phyloP scores from a whole-genome alignment of 1,284 basidiomycete species.

The Cutaneotrichosporon dermatis region DNA sequence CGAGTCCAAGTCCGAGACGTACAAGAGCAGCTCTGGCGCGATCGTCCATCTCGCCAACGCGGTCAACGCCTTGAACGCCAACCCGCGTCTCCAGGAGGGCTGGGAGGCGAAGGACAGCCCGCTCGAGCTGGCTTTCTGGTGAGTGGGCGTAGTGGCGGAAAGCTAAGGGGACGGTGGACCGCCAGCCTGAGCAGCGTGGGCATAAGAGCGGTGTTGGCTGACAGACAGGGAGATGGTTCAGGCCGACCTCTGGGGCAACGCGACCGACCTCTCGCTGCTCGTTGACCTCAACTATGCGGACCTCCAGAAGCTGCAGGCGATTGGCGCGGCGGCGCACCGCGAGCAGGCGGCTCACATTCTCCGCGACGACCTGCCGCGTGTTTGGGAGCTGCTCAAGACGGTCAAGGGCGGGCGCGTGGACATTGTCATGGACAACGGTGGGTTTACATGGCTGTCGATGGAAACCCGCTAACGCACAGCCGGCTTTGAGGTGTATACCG shows the following conservation, averaged over 20 bases:
- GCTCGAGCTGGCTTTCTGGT: conserved; percentile 47
- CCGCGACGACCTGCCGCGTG: conserved; percentile 70
- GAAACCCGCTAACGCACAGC: conserved; percentile 51
- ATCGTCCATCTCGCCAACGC: conserved; percentile 57
- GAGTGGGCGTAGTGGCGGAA: conserved; percentile 9
- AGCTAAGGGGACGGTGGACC: no score
- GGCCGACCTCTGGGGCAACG: conserved; percentile 49
- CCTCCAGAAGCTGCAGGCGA: conserved; percentile 75
- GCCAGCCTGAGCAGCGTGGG: no score
- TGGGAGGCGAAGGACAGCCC: conserved; percentile 34
- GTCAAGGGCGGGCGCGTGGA: conserved; percentile 64
- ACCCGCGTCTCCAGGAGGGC: conserved; percentile 28
- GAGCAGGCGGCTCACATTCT: conserved; percentile 74
- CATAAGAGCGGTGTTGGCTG: neutral
- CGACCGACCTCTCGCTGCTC: conserved; percentile 49
- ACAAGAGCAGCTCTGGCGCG: conserved; percentile 70
- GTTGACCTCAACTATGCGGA: conserved; percentile 57
- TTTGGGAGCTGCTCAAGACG: conserved; percentile 68
- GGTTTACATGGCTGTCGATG: conserved; percentile 20
- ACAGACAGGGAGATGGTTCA: conserved; percentile 44
- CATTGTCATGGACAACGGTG: conserved; percentile 87
- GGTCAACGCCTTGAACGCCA: conserved; percentile 32
- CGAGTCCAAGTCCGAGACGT: conserved; percentile 73
- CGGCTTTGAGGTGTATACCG: conserved; percentile 93
- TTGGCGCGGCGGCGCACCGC: conserved; percentile 69